A percentile compares a stretch with the other conserved stretches of the same genome.
Conservation (phyloP, 2,329 filamentous ascomycete genomes). For the Laburnicola sp. region DNA sequence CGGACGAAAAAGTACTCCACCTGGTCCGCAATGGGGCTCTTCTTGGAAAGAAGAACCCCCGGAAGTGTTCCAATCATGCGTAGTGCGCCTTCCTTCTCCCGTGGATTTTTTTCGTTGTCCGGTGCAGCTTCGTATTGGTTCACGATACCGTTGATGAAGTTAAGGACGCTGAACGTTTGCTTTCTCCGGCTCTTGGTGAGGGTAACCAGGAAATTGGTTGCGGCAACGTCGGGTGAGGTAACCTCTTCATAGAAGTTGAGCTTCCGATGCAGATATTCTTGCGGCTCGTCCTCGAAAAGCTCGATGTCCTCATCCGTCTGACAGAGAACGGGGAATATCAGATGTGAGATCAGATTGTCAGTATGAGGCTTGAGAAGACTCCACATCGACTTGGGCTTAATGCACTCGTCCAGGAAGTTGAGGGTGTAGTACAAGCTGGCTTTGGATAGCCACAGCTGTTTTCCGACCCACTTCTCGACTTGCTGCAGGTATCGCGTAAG, state of each 20-base stretch:
- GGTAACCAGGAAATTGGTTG: constrained; percentile 93
- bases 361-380: constrained; percentile 89
- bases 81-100: constrained; percentile 94
- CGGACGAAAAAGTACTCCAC: constrained; percentile 98
- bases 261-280: constrained; percentile 95
- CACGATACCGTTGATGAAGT: constrained; percentile 93
- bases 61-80: constrained; percentile 96
- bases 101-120: constrained; percentile 87
- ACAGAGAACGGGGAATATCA: constrained; percentile 94
- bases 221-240: constrained; percentile 90
- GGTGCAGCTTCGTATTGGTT: constrained; percentile 85
- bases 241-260: constrained; percentile 98
- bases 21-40: constrained; percentile 95
- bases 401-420: constrained; percentile 94
- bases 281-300: constrained; percentile 89
- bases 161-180: constrained; percentile 91
- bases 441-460: constrained; percentile 92
- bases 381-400: constrained; percentile 98
- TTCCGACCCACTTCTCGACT: constrained; percentile 97
- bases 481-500: constrained; percentile 91
- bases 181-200: constrained; percentile 93
- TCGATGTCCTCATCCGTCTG: constrained; percentile 90
- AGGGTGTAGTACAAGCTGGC: constrained; percentile 91
- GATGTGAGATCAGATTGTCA: constrained; percentile 88
- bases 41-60: constrained; percentile 93